Evolutionary conservation across 2,329 filamentous ascomycete genomes (phyloP).

Genomic region (Arthroderma uncinatum): DNA sequence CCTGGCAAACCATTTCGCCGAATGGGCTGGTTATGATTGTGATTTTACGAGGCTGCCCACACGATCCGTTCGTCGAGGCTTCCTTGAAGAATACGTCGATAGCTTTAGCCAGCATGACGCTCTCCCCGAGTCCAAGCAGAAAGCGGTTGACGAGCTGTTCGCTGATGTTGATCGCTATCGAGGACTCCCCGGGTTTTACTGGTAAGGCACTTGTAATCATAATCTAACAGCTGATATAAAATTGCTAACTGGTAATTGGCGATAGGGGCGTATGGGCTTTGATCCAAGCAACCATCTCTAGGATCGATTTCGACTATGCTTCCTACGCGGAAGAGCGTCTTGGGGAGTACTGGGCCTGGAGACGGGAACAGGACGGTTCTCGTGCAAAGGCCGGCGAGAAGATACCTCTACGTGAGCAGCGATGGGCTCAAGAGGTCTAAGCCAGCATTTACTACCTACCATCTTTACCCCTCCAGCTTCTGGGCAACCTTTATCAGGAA

Average conservation of each 20-base stretch:
- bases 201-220: conserved; percentile 28
- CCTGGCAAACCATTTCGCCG: conserved; percentile 93
- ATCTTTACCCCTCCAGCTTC: background rate
- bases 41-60: conserved; percentile 78
- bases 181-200: conserved; percentile 78
- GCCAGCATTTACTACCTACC: background rate
- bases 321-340: conserved; percentile 77
- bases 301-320: conserved; percentile 95
- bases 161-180: conserved; percentile 77
- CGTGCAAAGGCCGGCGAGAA: conserved; percentile 46
- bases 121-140: conserved; percentile 40
- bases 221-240: background rate
- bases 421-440: conserved; percentile 56
- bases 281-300: conserved; percentile 86
- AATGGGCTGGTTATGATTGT: conserved; percentile 96
- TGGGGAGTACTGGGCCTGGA: conserved; percentile 89
- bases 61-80: conserved; percentile 60
- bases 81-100: conserved; percentile 71
- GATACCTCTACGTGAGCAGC: conserved; percentile 61
- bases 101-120: conserved; percentile 52
- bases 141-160: conserved; percentile 58
- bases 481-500: background rate
- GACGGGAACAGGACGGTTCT: conserved; percentile 57
- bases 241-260: background rate
- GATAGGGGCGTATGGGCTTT: conserved; percentile 85